A percentile compares a stretch with the other conserved stretches of the same genome.
Evolutionary conservation across 1,284 basidiomycete genomes (phyloP).

Genomic region (Tylopilus sp.): DNA sequence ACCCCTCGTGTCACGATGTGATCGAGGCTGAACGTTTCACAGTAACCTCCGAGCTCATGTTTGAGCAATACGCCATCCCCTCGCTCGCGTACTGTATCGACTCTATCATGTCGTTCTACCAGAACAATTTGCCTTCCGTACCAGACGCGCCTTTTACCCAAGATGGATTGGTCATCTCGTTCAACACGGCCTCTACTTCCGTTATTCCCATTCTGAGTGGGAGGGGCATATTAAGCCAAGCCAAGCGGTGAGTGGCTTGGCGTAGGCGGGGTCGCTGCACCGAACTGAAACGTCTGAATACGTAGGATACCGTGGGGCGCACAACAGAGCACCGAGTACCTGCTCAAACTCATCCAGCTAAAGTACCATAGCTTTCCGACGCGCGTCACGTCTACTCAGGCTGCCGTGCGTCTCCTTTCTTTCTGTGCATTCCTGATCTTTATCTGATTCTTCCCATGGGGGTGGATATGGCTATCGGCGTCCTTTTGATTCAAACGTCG

Average conservation of each 20-base stretch:
- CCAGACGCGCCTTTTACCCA: constrained; percentile 39
- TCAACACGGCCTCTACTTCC: constrained; percentile 83
- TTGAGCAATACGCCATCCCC: constrained; percentile 90
- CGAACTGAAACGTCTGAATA: constrained; percentile 4
- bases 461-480: too few relatives aligned
- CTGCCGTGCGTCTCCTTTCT: constrained; percentile 43
- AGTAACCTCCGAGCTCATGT: constrained; percentile 92
- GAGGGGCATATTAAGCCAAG: constrained; percentile 74
- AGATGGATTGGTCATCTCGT: constrained; percentile 81
- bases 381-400: constrained; percentile 52
- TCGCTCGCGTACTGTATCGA: constrained; percentile 89
- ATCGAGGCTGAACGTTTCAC: background rate
- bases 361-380: constrained; percentile 91
- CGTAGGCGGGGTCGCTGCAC: background rate
- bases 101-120: constrained; percentile 88
- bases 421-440: too few relatives aligned
- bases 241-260: constrained; percentile 68
- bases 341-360: constrained; percentile 81
- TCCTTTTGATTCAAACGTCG: background rate
- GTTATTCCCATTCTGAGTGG: constrained; percentile 84
- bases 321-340: constrained; percentile 84
- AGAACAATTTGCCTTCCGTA: constrained; percentile 51
- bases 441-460: background rate
- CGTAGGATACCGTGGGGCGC: constrained; percentile 91
- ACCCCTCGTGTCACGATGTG: too few relatives aligned